Percentiles rank a stretch among this genome's conserved stretches.
Evolutionary conservation across 208 protist genomes (phyloP).

Genomic region (Crithidia bombi): DNA sequence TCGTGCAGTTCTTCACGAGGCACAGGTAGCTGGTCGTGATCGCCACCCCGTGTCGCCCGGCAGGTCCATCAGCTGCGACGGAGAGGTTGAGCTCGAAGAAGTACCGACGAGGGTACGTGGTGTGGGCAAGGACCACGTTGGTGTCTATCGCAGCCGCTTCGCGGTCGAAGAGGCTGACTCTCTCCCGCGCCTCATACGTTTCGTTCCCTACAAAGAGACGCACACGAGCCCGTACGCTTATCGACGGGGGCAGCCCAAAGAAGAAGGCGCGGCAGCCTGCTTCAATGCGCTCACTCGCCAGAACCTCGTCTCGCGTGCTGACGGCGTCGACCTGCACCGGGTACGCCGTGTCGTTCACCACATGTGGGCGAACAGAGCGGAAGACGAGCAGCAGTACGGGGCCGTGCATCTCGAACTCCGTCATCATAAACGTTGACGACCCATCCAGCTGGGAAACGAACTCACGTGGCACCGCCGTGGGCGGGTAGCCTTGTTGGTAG

Average conservation of each 20-base stretch:
- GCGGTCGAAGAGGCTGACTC: slow-evolving; percentile 30
- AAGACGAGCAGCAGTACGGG: slow-evolving; percentile 29
- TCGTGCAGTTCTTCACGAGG: slow-evolving; percentile 37
- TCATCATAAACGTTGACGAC: slow-evolving; percentile 34
- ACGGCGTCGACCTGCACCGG: slow-evolving; percentile 24
- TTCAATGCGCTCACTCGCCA: slow-evolving; percentile 20
- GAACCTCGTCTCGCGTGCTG: slow-evolving; percentile 19
- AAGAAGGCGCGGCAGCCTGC: slow-evolving; percentile 28
- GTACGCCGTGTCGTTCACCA: slow-evolving; percentile 37
- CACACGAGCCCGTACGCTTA: slow-evolving; percentile 12
- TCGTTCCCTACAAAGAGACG: slow-evolving; percentile 25
- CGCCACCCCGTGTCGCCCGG: slow-evolving; percentile 23
- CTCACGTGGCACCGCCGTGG: slow-evolving; percentile 25
- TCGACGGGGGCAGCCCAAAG: slow-evolving; percentile 17
- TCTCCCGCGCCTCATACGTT: slow-evolving; percentile 18
- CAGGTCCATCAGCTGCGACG: slow-evolving; percentile 22
- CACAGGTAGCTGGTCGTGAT: slow-evolving; percentile 27
- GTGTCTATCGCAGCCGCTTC: slow-evolving; percentile 11
- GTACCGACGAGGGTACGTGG: slow-evolving; percentile 22
- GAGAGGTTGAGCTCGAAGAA: slow-evolving; percentile 34
- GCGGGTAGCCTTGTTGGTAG: slow-evolving; percentile 19
- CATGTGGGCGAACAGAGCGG: slow-evolving; percentile 20
- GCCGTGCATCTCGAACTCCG: slow-evolving; percentile 23
- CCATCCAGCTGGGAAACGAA: slow-evolving; percentile 37
- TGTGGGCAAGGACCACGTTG: slow-evolving; percentile 26